phyloP scores from a whole-genome alignment of 768 basidiomycete species.

The Fomitopsis pulvina region DNA sequence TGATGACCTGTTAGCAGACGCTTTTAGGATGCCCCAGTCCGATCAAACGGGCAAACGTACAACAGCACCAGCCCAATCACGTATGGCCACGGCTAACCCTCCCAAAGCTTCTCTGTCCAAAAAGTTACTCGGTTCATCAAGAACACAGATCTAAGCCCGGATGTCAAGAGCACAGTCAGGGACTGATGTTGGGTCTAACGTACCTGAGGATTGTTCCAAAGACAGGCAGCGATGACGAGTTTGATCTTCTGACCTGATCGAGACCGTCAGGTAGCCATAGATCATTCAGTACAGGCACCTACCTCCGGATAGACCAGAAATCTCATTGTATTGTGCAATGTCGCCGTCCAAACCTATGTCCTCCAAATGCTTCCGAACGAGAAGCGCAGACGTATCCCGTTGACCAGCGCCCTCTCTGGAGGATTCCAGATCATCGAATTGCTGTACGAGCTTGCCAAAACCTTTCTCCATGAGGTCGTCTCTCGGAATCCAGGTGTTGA shows the following conservation, averaged over 20 bases:
- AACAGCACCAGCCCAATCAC: constrained; percentile 90
- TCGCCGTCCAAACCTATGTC: constrained; percentile 96
- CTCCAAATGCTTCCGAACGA: constrained; percentile 88
- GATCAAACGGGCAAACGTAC: constrained; percentile 32
- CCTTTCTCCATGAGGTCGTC: constrained; percentile 83
- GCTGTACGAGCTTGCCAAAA: constrained; percentile 83
- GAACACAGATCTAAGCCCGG: constrained; percentile 50
- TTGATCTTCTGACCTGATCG: constrained; percentile 91
- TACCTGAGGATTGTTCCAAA: constrained; percentile 95
- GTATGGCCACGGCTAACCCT: constrained; percentile 91
- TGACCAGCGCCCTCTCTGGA: constrained; percentile 92
- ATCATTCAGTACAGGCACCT: constrained; percentile 10
- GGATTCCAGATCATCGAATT: constrained; percentile 95
- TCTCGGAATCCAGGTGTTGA: constrained; percentile 89
- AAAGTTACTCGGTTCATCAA: constrained; percentile 95
- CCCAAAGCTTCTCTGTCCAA: constrained; percentile 94
- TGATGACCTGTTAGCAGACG: constrained; percentile 61
- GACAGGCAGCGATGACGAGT: constrained; percentile 86
- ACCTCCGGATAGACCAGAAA: constrained; percentile 91
- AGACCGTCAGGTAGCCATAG: constrained; percentile 1
- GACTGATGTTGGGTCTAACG: constrained; percentile 12
- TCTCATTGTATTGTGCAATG: constrained; percentile 98
- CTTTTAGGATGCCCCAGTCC: constrained; percentile 12
- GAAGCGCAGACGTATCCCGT: constrained; percentile 73
- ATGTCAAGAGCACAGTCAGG: constrained; percentile 8